These are phyloP conservation scores for Amphichorda felina DNA, from an alignment of 2,329 filamentous ascomycete species.

Conservation along the genomic window DNA sequence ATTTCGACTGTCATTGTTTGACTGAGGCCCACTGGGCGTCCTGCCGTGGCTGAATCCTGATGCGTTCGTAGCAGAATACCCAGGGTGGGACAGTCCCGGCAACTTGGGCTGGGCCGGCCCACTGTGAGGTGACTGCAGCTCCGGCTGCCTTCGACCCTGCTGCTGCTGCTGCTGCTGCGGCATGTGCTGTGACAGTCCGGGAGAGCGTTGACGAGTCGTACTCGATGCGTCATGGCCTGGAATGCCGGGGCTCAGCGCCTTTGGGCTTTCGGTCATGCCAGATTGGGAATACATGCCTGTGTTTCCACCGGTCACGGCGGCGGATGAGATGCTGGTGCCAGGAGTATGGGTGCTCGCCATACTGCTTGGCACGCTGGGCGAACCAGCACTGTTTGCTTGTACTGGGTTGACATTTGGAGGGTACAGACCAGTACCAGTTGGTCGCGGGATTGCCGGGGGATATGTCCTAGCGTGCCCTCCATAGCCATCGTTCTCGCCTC, in stretches of 20 bases:
- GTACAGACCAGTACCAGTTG: slow-evolving; percentile 43
- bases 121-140: slow-evolving; percentile 41
- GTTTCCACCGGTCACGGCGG: slow-evolving; percentile 31
- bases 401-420: slow-evolving; percentile 42
- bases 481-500: slow-evolving; percentile 32
- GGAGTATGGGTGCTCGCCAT: slow-evolving; percentile 30
- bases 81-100: slow-evolving; percentile 22
- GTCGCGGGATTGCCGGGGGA: slow-evolving; percentile 51
- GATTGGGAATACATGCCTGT: slow-evolving; percentile 58
- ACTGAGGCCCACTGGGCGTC: slow-evolving; percentile 37
- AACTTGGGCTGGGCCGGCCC: slow-evolving; percentile 26
- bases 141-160: slow-evolving; percentile 43
- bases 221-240: slow-evolving; percentile 36
- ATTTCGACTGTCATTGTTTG: slow-evolving; percentile 50
- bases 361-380: slow-evolving; percentile 35
- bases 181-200: slow-evolving; percentile 52
- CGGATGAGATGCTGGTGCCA: slow-evolving; percentile 35
- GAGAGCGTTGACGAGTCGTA: slow-evolving; percentile 47
- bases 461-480: slow-evolving; percentile 62
- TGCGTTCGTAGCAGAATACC: slow-evolving; percentile 13
- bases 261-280: slow-evolving; percentile 76
- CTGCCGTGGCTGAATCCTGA: slow-evolving; percentile 16
- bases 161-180: slow-evolving; percentile 53
- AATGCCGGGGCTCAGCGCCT: slow-evolving; percentile 61
- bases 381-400: slow-evolving; percentile 41